phyloP scores from a whole-genome alignment of 2,329 filamentous ascomycete genomes.

The Knufia petricola region DNA sequence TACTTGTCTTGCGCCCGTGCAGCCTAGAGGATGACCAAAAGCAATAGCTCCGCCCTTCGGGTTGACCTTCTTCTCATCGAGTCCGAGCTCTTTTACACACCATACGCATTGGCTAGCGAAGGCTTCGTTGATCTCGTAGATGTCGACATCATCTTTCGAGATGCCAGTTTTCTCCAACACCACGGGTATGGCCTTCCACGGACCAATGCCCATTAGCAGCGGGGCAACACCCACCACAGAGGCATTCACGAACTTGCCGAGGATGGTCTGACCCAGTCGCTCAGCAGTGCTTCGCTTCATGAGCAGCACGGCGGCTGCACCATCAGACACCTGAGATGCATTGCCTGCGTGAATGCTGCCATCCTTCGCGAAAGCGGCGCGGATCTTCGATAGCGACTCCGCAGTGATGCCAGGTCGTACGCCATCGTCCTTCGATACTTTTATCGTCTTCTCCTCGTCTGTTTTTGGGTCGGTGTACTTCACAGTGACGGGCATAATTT shows the following conservation, averaged over 20 bases:
- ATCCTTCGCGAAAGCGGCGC: constrained; percentile 79
- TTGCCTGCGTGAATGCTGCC: constrained; percentile 95
- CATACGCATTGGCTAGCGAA: constrained; percentile 92
- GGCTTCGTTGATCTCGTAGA: constrained; percentile 98
- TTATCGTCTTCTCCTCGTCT: constrained; percentile 72
- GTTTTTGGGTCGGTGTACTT: constrained; percentile 87
- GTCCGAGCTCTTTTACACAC: constrained; percentile 78
- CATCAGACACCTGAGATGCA: constrained; percentile 89
- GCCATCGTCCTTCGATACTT: constrained; percentile 78
- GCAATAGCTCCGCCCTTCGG: constrained; percentile 95
- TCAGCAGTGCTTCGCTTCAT: constrained; percentile 91
- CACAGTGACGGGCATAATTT: constrained; percentile 79
- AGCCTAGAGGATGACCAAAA: constrained; percentile 89
- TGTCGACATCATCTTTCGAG: constrained; percentile 81
- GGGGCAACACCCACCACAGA: constrained; percentile 84
- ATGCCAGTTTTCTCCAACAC: constrained; percentile 82
- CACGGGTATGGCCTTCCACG: constrained; percentile 91
- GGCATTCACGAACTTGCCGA: constrained; percentile 88
- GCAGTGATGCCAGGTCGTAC: constrained; percentile 74
- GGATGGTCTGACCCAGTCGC: constrained; percentile 76
- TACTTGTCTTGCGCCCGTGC: constrained; percentile 88
- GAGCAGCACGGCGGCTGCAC: constrained; percentile 84
- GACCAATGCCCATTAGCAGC: constrained; percentile 91
- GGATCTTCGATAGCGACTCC: constrained; percentile 85
- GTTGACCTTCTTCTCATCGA: constrained; percentile 83